Conservation (phyloP, 2,329 filamentous ascomycete genomes). For the Fusarium stilboides region DNA sequence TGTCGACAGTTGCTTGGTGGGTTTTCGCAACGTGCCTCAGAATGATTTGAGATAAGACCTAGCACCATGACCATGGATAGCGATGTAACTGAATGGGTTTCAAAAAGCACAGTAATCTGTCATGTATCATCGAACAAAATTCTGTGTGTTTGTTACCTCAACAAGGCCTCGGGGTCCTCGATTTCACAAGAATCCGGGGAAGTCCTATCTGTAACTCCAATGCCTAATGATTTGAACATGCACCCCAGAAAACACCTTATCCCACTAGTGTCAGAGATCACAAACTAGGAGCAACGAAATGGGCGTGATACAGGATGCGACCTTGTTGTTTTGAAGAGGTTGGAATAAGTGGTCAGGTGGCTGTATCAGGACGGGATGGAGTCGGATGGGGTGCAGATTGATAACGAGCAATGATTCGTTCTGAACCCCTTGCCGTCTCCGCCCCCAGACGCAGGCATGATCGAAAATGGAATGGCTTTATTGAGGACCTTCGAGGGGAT, state of each 20-base stretch:
- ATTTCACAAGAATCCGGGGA: constrained; percentile 32
- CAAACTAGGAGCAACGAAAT: constrained; percentile 24
- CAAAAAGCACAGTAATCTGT: constrained; percentile 2
- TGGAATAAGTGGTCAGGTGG: constrained; percentile 49
- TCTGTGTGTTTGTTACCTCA: constrained; percentile 12
- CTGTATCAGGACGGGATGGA: constrained; percentile 41
- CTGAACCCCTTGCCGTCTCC: constrained; percentile 26
- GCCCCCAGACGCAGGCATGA: constrained; percentile 41
- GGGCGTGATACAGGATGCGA: constrained; percentile 34
- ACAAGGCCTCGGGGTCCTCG: constrained; percentile 4
- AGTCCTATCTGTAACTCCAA: constrained; percentile 22
- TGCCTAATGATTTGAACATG: constrained; percentile 28
- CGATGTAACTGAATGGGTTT: constrained; percentile 14
- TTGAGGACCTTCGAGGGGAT: constrained; percentile 22
- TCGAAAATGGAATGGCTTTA: constrained; percentile 42
- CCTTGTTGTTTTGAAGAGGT: constrained; percentile 40
- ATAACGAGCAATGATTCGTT: constrained; percentile 43
- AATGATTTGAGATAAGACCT: constrained; percentile 17
- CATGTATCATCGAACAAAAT: constrained; percentile 1
- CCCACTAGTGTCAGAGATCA: constrained; percentile 29
- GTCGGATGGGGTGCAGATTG: constrained; percentile 43
- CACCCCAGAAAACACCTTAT: constrained; percentile 28
- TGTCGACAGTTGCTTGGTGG: constrained; percentile 17
- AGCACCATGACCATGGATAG: constrained; percentile 7
- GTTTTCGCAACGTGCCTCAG: constrained; percentile 18